Evolutionary conservation across 805 yeast species (phyloP).

Genomic region (Metschnikowia cubensis): DNA sequence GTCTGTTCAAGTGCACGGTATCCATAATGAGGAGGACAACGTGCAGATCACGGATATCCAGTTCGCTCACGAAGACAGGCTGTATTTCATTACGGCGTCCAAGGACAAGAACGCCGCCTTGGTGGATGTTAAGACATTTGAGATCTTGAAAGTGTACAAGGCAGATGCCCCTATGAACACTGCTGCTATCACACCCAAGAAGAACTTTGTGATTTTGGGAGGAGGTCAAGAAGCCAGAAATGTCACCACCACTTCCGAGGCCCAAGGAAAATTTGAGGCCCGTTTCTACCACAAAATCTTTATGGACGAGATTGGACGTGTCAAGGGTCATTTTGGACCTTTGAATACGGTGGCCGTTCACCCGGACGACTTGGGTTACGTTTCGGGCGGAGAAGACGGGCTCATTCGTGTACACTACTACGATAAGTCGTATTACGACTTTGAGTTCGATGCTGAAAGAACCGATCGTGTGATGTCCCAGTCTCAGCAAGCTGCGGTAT

Average conservation of each 20-base stretch:
- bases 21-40: constrained; percentile 44
- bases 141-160: constrained; percentile 65
- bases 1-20: constrained; percentile 66
- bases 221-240: constrained; percentile 99
- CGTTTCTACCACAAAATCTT: constrained; percentile 93
- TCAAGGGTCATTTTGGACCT: constrained; percentile 99
- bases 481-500: constrained; percentile 8
- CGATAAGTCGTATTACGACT: constrained; percentile 89
- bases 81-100: constrained; percentile 89
- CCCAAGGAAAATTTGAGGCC: constrained; percentile 96
- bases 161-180: constrained; percentile 94
- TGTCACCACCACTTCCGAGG: constrained; percentile 92
- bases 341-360: constrained; percentile 89
- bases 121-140: constrained; percentile 72
- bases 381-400: constrained; percentile 99
- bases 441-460: constrained; percentile 80
- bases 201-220: constrained; percentile 88
- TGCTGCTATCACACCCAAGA: constrained; percentile 89
- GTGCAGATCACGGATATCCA: constrained; percentile 77
- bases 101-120: constrained; percentile 84
- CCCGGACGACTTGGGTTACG: constrained; percentile 89
- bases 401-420: constrained; percentile 89
- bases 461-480: constrained; percentile 53
- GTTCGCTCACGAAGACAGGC: constrained; percentile 70
- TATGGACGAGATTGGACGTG: constrained; percentile 94